Conservation (phyloP, 805 yeast genomes). For the Phaffomyces thermotolerans region DNA sequence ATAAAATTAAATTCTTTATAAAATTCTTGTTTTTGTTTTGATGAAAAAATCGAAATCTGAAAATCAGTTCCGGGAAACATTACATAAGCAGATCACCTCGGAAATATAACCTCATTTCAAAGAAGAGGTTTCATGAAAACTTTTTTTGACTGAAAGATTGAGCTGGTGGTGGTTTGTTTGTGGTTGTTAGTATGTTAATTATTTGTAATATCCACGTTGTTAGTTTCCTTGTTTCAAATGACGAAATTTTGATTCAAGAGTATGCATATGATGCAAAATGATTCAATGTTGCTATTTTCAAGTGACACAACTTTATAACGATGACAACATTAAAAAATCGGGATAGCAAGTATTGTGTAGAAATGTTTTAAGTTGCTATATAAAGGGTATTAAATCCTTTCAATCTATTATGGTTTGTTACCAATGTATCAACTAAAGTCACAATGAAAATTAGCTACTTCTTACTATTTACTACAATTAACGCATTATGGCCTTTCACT, state of each 20-base stretch:
- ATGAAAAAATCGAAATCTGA: neutral
- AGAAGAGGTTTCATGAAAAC: too few species aligned
- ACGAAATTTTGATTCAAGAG: too few species aligned
- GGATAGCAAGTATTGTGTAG: conserved; percentile 7
- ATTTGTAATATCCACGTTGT: too few species aligned
- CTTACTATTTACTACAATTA: neutral
- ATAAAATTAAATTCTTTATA: too few species aligned
- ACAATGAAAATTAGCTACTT: too few species aligned
- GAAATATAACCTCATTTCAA: neutral
- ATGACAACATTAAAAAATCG: neutral
- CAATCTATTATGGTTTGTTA: too few species aligned
- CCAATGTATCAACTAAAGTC: too few species aligned
- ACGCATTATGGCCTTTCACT: conserved; percentile 3
- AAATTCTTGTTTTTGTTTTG: neutral
- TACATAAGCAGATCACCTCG: neutral
- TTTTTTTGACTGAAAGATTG: too few species aligned
- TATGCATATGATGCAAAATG: too few species aligned
- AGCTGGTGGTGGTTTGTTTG: too few species aligned
- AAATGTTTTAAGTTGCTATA: neutral
- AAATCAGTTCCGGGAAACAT: neutral
- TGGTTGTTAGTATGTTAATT: too few species aligned
- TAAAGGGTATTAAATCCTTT: neutral
- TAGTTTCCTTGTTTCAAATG: neutral
- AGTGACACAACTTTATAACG: neutral
- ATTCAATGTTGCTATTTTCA: neutral